Evolutionary conservation across 495 filamentous ascomycete species (phyloP), one percentile per base, ranked within the genome.

Genomic region (Podospora australis): DNA sequence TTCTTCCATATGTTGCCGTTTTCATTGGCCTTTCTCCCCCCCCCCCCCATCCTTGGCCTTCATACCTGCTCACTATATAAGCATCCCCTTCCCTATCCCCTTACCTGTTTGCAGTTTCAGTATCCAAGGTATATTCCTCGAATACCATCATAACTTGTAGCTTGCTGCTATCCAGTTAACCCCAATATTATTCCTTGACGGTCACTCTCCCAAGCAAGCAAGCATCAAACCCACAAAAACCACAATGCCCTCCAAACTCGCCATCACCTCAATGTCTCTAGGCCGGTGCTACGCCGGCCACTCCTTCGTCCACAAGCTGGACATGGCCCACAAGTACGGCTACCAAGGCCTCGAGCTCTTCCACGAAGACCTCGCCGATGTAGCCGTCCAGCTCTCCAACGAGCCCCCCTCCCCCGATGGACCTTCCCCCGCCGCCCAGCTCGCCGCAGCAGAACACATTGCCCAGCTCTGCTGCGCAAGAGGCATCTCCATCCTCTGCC

Each of bases 301-400:
- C 53, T 65, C 72, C 11, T 72, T 91, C 13, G 65, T 67, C 5
- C 58, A 72, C 56, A 90, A 88, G 62, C 73, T 94, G 20, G 72
- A 78, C 48, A 73, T 78, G 56, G 86, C 87, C 13, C 68, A 77
- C 14, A 67, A 69, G 26, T 72, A 84, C 51, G 84, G 84, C 16
- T 81, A 84, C 63, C 61, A 77, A 49, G 86, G 82, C 32, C 79
- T 90, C 54, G 88, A 91, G 63, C 71, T 89, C 26, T 89, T 88
- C 72, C 81, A 83, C 62, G 88, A 91, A 65, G 87, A 94, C 65
- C 76, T 90, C 24, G 69, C 78, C 51, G 75, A 80, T 57, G 53
- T 86, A 22, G 83, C 83, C 6, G 49, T 55, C 4, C 56, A 54
- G 13, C 41, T 66, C 21, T 50, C 39, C 2, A 22, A 13, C 28